phyloP scores from a whole-genome alignment of 2,329 filamentous ascomycete genomes.

The Falciphora oryzae region DNA sequence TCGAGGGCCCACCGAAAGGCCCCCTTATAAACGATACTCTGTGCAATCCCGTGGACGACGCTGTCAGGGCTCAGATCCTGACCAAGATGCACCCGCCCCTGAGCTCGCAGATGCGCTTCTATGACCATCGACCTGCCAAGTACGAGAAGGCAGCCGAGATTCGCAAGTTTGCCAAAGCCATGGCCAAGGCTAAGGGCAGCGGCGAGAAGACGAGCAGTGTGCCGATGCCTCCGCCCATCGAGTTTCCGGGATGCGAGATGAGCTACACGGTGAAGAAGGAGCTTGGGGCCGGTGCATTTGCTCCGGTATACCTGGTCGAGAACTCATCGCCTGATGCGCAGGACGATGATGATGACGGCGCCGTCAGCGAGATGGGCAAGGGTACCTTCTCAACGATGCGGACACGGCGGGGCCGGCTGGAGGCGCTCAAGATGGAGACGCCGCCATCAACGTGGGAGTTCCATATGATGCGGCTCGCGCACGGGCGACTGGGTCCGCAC shows the following conservation, averaged over 20 bases:
- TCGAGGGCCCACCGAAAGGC: slow-evolving; percentile 42
- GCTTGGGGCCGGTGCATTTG: slow-evolving; percentile 88
- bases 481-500: slow-evolving; percentile 65
- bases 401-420: slow-evolving; percentile 51
- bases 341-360: slow-evolving; percentile 34
- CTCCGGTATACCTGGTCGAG: slow-evolving; percentile 89
- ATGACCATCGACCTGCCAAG: slow-evolving; percentile 59
- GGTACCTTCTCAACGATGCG: slow-evolving; percentile 50
- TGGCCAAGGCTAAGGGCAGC: slow-evolving; percentile 49
- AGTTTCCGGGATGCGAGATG: slow-evolving; percentile 58
- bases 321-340: slow-evolving; percentile 50
- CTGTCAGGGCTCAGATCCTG: slow-evolving; percentile 68
- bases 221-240: slow-evolving; percentile 56
- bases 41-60: slow-evolving; percentile 85
- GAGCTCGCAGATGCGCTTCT: slow-evolving; percentile 70
- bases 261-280: slow-evolving; percentile 78
- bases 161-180: slow-evolving; percentile 69
- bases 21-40: slow-evolving; percentile 76
- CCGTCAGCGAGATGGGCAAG: slow-evolving; percentile 53
- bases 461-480: slow-evolving; percentile 82
- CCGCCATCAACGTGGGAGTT: slow-evolving; percentile 93
- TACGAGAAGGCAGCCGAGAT: slow-evolving; percentile 70
- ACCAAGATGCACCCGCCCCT: slow-evolving; percentile 68
- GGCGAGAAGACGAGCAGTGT: slow-evolving; percentile 58
- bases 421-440: slow-evolving; percentile 92